Conservation (phyloP, 2,329 filamentous ascomycete genomes). For the Aspergillus eucalypticola region DNA sequence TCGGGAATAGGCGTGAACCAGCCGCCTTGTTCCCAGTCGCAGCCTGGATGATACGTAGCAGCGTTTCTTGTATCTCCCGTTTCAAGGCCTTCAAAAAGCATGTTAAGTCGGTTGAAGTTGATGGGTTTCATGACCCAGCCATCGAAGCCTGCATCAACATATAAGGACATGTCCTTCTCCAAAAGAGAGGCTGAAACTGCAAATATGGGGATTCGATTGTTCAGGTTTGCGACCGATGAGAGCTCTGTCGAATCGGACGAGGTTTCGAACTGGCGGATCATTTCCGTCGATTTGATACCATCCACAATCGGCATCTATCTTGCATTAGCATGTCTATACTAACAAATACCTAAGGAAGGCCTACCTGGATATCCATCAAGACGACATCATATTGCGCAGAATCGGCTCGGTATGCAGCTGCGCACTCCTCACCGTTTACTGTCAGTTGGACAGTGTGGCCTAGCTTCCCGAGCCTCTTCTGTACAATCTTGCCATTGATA, state of each 20-base stretch:
- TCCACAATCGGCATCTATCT: conserved; percentile 90
- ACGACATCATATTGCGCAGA: conserved; percentile 71
- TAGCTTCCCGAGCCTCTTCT: conserved; percentile 75
- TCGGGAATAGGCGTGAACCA: conserved; percentile 61
- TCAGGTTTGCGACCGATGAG: conserved; percentile 60
- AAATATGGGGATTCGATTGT: conserved; percentile 76
- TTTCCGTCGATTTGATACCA: conserved; percentile 78
- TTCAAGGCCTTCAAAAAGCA: conserved; percentile 69
- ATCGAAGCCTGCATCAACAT: conserved; percentile 79
- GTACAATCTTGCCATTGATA: conserved; percentile 80
- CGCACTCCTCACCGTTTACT: conserved; percentile 83
- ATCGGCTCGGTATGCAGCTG: conserved; percentile 66
- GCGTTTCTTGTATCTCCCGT: conserved; percentile 59
- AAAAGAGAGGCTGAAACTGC: conserved; percentile 83
- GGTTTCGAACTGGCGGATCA: conserved; percentile 74
- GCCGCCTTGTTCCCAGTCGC: conserved; percentile 77
- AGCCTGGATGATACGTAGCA: conserved; percentile 69
- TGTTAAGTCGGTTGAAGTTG: conserved; percentile 72
- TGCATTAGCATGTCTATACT: background rate
- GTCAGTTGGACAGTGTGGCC: conserved; percentile 73
- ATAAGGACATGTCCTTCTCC: conserved; percentile 67
- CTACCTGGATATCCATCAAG: conserved; percentile 91
- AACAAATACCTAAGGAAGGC: conserved; percentile 25
- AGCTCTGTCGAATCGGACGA: conserved; percentile 50
- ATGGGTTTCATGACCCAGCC: conserved; percentile 91